Conservation (phyloP, 2,329 filamentous ascomycete genomes). For the Beauveria pseudobassiana region DNA sequence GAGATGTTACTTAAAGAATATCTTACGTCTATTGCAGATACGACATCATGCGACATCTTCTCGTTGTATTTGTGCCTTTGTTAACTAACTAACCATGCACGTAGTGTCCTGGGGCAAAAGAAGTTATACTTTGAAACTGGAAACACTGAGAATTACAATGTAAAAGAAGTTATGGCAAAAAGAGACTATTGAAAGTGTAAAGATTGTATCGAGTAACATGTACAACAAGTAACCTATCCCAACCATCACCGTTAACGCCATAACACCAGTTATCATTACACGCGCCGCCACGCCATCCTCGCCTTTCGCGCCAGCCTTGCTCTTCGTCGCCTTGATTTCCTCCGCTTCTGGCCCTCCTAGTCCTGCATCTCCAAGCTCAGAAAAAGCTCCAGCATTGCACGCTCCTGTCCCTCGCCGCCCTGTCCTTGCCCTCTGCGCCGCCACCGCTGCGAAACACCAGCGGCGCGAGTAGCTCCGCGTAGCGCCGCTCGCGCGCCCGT, state of each 20-base stretch:
- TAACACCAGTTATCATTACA: not conserved
- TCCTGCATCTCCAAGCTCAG: slow-evolving; percentile 26
- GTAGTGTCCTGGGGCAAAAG: too few species aligned
- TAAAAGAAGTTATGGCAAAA: not conserved
- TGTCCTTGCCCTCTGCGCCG: slow-evolving; percentile 43
- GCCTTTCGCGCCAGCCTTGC: not conserved
- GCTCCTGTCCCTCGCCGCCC: slow-evolving; percentile 55
- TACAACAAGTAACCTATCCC: not conserved
- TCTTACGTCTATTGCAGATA: too few species aligned
- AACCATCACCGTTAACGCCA: not conserved
- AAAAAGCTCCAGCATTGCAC: slow-evolving; percentile 64
- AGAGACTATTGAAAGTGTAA: not conserved
- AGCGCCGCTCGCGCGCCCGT: slow-evolving; percentile 50
- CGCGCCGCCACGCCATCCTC: not conserved
- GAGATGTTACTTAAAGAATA: too few species aligned
- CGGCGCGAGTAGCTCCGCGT: slow-evolving; percentile 58
- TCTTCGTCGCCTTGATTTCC: not conserved
- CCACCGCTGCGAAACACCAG: slow-evolving; percentile 50
- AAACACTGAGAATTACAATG: not conserved
- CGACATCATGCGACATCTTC: too few species aligned
- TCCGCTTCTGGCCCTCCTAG: slow-evolving; percentile 18
- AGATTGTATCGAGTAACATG: not conserved
- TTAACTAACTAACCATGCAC: too few species aligned
- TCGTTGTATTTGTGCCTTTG: too few species aligned
- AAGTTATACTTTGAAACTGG: too few species aligned